Conservation (phyloP, 768 basidiomycete species). For the Mycena rebaudengoi region DNA sequence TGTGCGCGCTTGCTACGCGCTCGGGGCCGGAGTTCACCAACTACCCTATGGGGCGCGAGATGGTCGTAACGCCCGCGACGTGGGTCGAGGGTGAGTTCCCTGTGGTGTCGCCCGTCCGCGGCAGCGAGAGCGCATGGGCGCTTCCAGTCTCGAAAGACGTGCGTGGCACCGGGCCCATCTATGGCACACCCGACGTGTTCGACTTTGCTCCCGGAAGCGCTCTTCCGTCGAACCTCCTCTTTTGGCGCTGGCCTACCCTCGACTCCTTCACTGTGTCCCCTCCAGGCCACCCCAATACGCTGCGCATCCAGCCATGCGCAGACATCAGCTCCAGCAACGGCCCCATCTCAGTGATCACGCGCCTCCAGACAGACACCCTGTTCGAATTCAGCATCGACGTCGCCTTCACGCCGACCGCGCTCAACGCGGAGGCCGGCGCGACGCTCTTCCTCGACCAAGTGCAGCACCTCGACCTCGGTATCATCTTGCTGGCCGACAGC, state of each 20-base stretch:
- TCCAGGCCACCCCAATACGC: slow-evolving; percentile 18
- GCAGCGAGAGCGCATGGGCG: slow-evolving; percentile 12
- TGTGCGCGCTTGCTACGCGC: slow-evolving; percentile 31
- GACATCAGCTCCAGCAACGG: slow-evolving; percentile 27
- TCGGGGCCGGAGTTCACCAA: slow-evolving; percentile 28
- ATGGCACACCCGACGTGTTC: slow-evolving; percentile 25
- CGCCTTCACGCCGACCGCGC: slow-evolving; percentile 18
- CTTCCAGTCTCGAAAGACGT: slow-evolving; percentile 10
- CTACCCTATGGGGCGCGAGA: slow-evolving; percentile 40
- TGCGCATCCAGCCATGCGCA: slow-evolving; percentile 21
- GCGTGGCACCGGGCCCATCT: slow-evolving; percentile 11
- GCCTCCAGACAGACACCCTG: slow-evolving; percentile 33
- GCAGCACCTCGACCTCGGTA: slow-evolving; percentile 20
- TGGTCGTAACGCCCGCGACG: slow-evolving; percentile 36
- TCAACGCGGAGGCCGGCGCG: slow-evolving; percentile 32
- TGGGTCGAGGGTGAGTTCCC: slow-evolving; percentile 30
- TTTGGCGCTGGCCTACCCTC: slow-evolving; percentile 30
- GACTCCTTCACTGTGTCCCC: slow-evolving; percentile 26
- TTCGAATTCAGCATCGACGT: slow-evolving; percentile 29
- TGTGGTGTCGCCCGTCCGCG: slow-evolving; percentile 17
- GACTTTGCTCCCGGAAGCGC: slow-evolving; percentile 24
- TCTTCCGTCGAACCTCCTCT: slow-evolving; percentile 26
- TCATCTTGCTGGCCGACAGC: slow-evolving; percentile 8
- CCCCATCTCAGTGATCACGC: slow-evolving; percentile 28
- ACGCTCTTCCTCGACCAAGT: slow-evolving; percentile 28